Conservation (phyloP, 169 alveolate species). For the Plasmodium gallinaceum region DNA sequence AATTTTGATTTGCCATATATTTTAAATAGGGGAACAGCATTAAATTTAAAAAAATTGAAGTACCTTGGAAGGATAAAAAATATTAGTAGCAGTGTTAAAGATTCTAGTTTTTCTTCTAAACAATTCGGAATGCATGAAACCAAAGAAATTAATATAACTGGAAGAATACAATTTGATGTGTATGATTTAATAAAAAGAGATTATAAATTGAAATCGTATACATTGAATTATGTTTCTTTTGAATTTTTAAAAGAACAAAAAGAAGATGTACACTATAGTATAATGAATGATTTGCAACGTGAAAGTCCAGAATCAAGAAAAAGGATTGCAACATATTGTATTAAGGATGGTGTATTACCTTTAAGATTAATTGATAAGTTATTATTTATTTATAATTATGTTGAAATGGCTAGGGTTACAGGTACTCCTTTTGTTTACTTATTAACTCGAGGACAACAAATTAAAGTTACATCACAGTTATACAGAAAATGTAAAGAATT, state of each 20-base stretch:
- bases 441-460: constrained; percentile 97
- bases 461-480: constrained; percentile 97
- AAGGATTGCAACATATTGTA: constrained; percentile 98
- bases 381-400: constrained; percentile 95
- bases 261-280: constrained; percentile 99
- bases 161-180: constrained; percentile 98
- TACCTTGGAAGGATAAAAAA: constrained; percentile 88
- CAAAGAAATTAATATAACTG: constrained; percentile 94
- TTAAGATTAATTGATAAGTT: constrained; percentile 96
- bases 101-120: constrained; percentile 90
- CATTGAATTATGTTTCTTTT: constrained; percentile 97
- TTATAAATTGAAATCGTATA: constrained; percentile 96
- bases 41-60: constrained; percentile 89
- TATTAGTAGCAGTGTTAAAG: constrained; percentile 87
- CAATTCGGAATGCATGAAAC: constrained; percentile 95
- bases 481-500: constrained; percentile 93
- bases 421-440: constrained; percentile 97
- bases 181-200: constrained; percentile 96
- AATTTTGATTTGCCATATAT: constrained; percentile 98
- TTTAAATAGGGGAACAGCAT: constrained; percentile 93
- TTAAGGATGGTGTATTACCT: constrained; percentile 98
- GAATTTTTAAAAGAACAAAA: constrained; percentile 97
- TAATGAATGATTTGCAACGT: constrained; percentile 94
- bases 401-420: constrained; percentile 99
- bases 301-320: constrained; percentile 96